Evolutionary conservation across 2,329 filamentous ascomycete genomes (phyloP).

Genomic region (Talaromyces verruculosus): DNA sequence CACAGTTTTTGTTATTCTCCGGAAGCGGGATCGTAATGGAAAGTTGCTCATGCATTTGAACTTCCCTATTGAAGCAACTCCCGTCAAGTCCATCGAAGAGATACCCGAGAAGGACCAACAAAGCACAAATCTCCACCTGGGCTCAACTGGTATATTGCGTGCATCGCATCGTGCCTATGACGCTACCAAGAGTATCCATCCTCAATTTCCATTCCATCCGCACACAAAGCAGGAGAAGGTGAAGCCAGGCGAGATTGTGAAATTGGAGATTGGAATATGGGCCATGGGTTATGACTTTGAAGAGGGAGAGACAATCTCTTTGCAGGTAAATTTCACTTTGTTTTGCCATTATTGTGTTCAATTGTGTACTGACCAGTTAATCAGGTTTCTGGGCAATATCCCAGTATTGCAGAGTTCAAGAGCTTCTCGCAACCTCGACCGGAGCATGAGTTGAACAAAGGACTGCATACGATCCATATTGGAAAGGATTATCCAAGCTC

Average conservation of each 20-base stretch:
- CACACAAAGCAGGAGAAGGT: constrained; percentile 46
- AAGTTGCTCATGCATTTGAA: constrained; percentile 46
- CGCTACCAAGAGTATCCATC: constrained; percentile 31
- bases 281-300: constrained; percentile 50
- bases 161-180: constrained; percentile 48
- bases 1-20: constrained; percentile 46
- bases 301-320: constrained; percentile 31
- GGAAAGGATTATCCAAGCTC: constrained; percentile 41
- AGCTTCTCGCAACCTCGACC: constrained; percentile 41
- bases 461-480: constrained; percentile 41
- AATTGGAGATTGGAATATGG: constrained; percentile 52
- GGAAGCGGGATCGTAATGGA: constrained; percentile 47
- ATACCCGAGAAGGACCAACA: constrained; percentile 37
- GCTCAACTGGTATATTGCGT: constrained; percentile 47
- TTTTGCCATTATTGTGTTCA: not conserved
- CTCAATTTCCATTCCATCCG: constrained; percentile 40
- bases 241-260: constrained; percentile 43
- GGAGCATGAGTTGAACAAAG: constrained; percentile 45
- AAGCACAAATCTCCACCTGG: constrained; percentile 45
- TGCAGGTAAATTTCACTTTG: constrained; percentile 19
- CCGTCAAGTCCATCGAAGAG: constrained; percentile 32
- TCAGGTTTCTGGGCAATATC: constrained; percentile 36
- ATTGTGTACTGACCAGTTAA: not conserved
- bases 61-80: constrained; percentile 42
- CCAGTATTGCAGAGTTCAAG: constrained; percentile 43